phyloP scores from a whole-genome alignment of 2,329 filamentous ascomycete genomes.

The Botrytis pseudocinerea region DNA sequence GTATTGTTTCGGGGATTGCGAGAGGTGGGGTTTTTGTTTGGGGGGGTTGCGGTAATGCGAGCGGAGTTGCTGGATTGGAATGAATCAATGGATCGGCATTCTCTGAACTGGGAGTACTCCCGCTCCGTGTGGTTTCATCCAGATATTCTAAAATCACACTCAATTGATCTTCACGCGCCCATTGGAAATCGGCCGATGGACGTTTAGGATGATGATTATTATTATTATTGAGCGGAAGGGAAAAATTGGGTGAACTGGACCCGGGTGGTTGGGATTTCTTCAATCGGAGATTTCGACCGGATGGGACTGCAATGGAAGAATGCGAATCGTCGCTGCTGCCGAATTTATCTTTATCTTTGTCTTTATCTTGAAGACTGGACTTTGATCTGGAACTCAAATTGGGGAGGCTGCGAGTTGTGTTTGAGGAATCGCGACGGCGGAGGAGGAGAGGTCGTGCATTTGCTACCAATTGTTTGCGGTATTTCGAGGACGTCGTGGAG shows the following conservation, averaged over 20 bases:
- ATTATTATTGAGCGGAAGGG: conserved; percentile 12
- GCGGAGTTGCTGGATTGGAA: neutral
- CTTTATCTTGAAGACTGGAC: neutral
- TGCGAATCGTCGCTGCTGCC: neutral
- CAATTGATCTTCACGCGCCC: conserved; percentile 35
- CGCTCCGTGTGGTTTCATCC: conserved; percentile 25
- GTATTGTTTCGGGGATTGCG: conserved; percentile 6
- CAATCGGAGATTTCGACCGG: neutral
- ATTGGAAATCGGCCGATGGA: conserved; percentile 26
- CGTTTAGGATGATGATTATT: conserved; percentile 17
- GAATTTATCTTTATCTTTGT: neutral
- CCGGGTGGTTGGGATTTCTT: conserved; percentile 5
- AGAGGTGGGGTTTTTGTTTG: neutral
- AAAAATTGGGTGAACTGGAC: neutral
- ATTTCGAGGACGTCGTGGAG: conserved; percentile 3
- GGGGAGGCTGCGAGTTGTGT: neutral
- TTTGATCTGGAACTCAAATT: neutral
- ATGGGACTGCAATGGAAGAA: neutral
- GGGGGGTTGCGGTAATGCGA: neutral
- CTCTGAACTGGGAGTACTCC: conserved; percentile 9
- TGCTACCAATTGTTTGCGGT: neutral
- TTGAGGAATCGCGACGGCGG: neutral
- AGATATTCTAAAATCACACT: conserved; percentile 34
- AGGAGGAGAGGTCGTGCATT: neutral
- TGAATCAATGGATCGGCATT: neutral